A percentile compares a stretch with the other conserved stretches of the same genome.
Conservation (phyloP, 495 filamentous ascomycete species). For the Thozetella sp. region DNA sequence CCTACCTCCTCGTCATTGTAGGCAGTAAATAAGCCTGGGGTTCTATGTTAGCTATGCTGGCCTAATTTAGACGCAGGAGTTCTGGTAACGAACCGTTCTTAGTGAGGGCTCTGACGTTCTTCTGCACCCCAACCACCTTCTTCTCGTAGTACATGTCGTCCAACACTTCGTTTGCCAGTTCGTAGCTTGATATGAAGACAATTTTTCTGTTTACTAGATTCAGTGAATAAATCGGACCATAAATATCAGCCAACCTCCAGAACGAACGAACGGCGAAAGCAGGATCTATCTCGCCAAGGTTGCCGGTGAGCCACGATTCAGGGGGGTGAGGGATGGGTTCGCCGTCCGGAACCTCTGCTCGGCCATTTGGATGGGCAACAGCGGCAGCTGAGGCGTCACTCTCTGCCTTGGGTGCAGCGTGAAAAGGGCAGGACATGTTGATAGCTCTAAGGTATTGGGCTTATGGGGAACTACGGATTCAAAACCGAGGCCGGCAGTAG, state of each 20-base stretch:
- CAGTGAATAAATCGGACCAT: conserved; percentile 66
- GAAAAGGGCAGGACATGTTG: conserved; percentile 7
- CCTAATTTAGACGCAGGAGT: neutral
- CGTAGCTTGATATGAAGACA: conserved; percentile 32
- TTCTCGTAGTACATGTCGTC: conserved; percentile 62
- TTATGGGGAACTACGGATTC: conserved; percentile 9
- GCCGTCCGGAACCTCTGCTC: conserved; percentile 4
- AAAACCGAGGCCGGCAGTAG: no score
- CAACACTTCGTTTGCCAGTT: conserved; percentile 55
- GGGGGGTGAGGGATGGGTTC: conserved; percentile 56
- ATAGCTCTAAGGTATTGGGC: neutral
- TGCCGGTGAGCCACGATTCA: conserved; percentile 57
- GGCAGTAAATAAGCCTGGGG: conserved; percentile 57
- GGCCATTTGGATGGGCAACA: neutral
- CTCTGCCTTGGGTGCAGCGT: neutral
- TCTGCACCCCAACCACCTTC: conserved; percentile 32
- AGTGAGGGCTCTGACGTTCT: conserved; percentile 48
- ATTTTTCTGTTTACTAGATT: conserved; percentile 23
- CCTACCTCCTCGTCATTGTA: conserved; percentile 38
- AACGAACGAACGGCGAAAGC: conserved; percentile 55
- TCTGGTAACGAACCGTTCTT: conserved; percentile 31
- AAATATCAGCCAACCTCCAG: conserved; percentile 56
- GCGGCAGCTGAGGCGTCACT: neutral
- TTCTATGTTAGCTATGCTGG: neutral
- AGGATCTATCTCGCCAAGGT: conserved; percentile 56